Base-by-base conservation (phyloP, 768 basidiomycete species). In the Termitomyces sp. region DNA sequence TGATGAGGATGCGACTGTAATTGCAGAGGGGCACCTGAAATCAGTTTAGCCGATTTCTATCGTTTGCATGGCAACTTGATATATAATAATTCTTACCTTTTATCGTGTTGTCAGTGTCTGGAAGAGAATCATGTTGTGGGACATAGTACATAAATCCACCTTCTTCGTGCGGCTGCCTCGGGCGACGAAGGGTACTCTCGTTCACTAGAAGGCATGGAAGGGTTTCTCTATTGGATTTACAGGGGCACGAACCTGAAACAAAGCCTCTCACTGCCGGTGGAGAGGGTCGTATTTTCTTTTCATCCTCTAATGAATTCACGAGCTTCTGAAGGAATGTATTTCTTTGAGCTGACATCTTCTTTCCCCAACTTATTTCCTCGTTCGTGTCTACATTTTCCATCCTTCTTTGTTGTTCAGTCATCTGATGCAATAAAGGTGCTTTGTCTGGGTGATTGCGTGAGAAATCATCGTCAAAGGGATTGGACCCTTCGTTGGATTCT, bases 291-390 rank as follows among this genome's bases (percentile, higher is more conserved):
- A 66, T 56, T 66, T 76, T 82, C 65, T 78, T 83, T 32, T 84
- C 82, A 27, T 68, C 68, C 48, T 83, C 80, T 32, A 74, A 63
- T 6, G 79, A 76, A 50, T 81, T 75, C 20, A 91, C 84, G 33
- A 91, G 80, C 56, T 81, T 83, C 56, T 83, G 81, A 45, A 90
- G 76, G 63, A 94, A 93, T 35, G 77, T 63, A 60, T 86, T 86
- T 57, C 93, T 78, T 38, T 84, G 78, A 35, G 75, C 71, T 31
- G 88, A 84, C 92, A 93, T 94, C 62, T 73, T 73, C 57, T 69
- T 75, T 18, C 89, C 94, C 83, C 88, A 93, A 47, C 85, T 81
- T 36, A 89, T 71, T 70, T 96, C 94, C 51, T 88, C 87, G 10
- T 67, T 61, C 0, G 86, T 84, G 66, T 96, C 93, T 35, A 91